Conservation (phyloP, 305 asterid species). For the Solanum chacoense region DNA sequence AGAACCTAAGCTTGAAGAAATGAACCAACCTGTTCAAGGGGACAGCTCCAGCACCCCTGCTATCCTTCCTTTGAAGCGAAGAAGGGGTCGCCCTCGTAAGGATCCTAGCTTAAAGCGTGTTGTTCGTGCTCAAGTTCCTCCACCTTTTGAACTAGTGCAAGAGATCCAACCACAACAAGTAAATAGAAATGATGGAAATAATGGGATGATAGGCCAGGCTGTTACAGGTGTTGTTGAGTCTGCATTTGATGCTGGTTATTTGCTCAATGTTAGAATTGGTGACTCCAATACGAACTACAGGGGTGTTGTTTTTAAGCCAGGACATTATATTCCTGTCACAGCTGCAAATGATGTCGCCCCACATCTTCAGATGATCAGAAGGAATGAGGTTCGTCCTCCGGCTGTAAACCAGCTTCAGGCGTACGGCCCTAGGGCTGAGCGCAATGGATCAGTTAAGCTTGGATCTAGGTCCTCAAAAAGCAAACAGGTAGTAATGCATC, state of each 20-base stretch:
- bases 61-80: slow-evolving; percentile 41
- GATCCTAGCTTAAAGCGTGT: slow-evolving; percentile 43
- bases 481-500: slow-evolving; percentile 18
- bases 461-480: slow-evolving; percentile 24
- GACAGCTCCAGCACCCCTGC: slow-evolving; percentile 35
- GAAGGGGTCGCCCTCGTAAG: slow-evolving; percentile 88
- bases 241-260: slow-evolving; percentile 76
- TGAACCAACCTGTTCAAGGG: slow-evolving; percentile 52
- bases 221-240: slow-evolving; percentile 80
- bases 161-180: slow-evolving; percentile 22
- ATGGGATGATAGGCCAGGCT: slow-evolving; percentile 54
- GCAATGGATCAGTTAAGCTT: not conserved
- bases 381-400: slow-evolving; percentile 34
- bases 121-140: slow-evolving; percentile 31
- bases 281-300: slow-evolving; percentile 48
- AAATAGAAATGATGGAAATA: slow-evolving; percentile 7
- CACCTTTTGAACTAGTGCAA: slow-evolving; percentile 32
- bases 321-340: slow-evolving; percentile 56
- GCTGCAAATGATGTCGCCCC: slow-evolving; percentile 75
- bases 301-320: slow-evolving; percentile 88
- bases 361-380: slow-evolving; percentile 51
- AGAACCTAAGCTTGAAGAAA: slow-evolving; percentile 9
- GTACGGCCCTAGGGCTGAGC: slow-evolving; percentile 4
- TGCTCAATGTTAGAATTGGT: slow-evolving; percentile 66
- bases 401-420: slow-evolving; percentile 15